A percentile compares a stretch with the other conserved stretches of the same genome.
Conservation (phyloP, 768 basidiomycete species). For the Phlegmacium glaucopus region DNA sequence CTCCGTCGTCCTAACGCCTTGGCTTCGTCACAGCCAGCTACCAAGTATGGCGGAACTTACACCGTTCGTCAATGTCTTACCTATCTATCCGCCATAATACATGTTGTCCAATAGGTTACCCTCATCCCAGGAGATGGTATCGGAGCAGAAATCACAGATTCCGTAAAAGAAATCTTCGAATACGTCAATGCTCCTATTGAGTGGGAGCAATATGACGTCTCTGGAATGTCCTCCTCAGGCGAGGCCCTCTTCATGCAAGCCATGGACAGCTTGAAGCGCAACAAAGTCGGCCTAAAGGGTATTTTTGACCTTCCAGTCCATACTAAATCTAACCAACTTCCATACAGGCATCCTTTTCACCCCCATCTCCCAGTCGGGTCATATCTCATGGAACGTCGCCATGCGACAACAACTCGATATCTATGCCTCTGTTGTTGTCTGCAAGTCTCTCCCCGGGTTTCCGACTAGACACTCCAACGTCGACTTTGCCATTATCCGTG, state of each 20-base stretch:
- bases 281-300: conserved; percentile 99
- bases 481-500: conserved; percentile 98
- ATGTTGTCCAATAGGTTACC: conserved; percentile 63
- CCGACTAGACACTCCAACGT: conserved; percentile 96
- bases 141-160: conserved; percentile 95
- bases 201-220: conserved; percentile 98
- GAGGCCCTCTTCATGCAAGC: conserved; percentile 96
- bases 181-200: conserved; percentile 97
- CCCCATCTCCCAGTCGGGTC: conserved; percentile 91
- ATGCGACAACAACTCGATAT: conserved; percentile 99
- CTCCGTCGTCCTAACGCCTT: too few species aligned
- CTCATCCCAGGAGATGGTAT: conserved; percentile 98
- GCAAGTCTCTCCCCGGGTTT: conserved; percentile 96
- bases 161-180: conserved; percentile 98
- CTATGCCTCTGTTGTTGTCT: conserved; percentile 96
- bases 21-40: conserved; percentile 53
- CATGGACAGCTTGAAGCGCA: conserved; percentile 96
- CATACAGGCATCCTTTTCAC: conserved; percentile 92
- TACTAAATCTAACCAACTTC: conserved; percentile 7
- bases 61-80: conserved; percentile 51
- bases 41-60: conserved; percentile 92
- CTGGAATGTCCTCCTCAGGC: conserved; percentile 90
- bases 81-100: conserved; percentile 15
- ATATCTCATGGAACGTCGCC: conserved; percentile 99
- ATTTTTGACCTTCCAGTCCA: conserved; percentile 14